phyloP scores from a whole-genome alignment of 75 land plant genomes.

The Picea sitchensis region DNA sequence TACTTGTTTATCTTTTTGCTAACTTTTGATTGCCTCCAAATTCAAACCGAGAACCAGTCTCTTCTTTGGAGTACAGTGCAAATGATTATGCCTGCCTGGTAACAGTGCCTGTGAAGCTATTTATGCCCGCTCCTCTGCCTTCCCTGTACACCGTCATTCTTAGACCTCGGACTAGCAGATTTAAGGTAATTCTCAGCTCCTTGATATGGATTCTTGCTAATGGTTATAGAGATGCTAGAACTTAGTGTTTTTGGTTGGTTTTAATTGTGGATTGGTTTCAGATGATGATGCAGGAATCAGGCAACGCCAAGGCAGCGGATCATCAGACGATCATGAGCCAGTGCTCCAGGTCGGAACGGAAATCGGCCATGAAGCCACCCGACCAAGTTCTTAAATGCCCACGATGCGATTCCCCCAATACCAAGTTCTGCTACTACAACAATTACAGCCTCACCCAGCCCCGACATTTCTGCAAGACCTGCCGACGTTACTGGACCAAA shows the following conservation, averaged over 20 bases:
- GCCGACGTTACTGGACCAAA: constrained; percentile 19
- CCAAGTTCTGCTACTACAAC: constrained; percentile 23
- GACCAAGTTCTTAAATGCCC: constrained; percentile 15
- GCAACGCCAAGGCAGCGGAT: neutral
- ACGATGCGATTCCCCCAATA: constrained; percentile 13
- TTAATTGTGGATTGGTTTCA: neutral
- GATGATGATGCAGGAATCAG: neutral
- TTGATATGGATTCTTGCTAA: no score
- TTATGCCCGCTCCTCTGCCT: neutral
- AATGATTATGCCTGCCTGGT: neutral
- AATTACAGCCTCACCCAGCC: constrained; percentile 14
- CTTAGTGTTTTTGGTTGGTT: no score
- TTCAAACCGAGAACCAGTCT: constrained; percentile 1
- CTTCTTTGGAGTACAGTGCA: neutral
- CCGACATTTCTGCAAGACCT: constrained; percentile 16
- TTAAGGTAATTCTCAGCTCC: no score
- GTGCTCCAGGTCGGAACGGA: neutral
- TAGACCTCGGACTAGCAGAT: no score
- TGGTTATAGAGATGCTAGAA: no score
- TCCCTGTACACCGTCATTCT: neutral
- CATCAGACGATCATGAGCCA: neutral
- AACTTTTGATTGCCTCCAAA: constrained; percentile 8
- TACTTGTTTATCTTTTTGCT: constrained; percentile 7
- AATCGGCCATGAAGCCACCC: neutral
- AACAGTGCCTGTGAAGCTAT: neutral